These are phyloP conservation scores for Trypanosoma congolense DNA, from an alignment of 208 protist species.

Conservation along the genomic window DNA sequence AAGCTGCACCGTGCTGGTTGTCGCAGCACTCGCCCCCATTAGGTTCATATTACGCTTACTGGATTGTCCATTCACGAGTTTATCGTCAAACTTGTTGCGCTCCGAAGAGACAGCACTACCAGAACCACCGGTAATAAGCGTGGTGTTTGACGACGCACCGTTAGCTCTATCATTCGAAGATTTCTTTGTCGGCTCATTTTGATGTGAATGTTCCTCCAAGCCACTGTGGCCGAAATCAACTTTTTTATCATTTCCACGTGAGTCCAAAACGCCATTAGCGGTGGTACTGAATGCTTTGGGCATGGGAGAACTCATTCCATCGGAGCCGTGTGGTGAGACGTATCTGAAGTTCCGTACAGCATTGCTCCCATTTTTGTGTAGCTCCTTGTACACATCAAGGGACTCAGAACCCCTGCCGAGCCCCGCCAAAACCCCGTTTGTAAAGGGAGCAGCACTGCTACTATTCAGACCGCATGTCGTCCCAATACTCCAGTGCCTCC, in stretches of 20 bases:
- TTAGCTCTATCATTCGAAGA: neutral
- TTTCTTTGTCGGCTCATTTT: neutral
- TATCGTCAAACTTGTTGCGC: neutral
- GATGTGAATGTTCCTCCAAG: neutral
- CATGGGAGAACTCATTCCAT: too few species aligned
- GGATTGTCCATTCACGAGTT: constrained; percentile 1
- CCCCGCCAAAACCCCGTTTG: neutral
- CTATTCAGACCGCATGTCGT: neutral
- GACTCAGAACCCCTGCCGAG: constrained; percentile 12
- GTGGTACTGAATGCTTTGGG: too few species aligned
- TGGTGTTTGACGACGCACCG: neutral
- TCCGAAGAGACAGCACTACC: neutral
- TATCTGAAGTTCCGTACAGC: constrained; percentile 3
- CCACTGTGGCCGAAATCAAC: neutral
- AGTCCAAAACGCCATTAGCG: too few species aligned
- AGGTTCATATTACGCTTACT: constrained; percentile 9
- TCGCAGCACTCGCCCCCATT: constrained; percentile 8
- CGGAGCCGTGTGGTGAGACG: neutral
- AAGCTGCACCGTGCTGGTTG: constrained; percentile 3
- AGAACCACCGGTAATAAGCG: neutral
- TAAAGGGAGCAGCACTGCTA: neutral
- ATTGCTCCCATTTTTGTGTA: constrained; percentile 22
- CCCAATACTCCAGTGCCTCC: constrained; percentile 57
- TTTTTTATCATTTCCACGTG: neutral
- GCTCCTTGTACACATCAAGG: constrained; percentile 23